Evolutionary conservation across 2,329 filamentous ascomycete genomes (phyloP), one percentile per base, ranked within the genome.

Genomic region (Penicillium sclerotiorum): DNA sequence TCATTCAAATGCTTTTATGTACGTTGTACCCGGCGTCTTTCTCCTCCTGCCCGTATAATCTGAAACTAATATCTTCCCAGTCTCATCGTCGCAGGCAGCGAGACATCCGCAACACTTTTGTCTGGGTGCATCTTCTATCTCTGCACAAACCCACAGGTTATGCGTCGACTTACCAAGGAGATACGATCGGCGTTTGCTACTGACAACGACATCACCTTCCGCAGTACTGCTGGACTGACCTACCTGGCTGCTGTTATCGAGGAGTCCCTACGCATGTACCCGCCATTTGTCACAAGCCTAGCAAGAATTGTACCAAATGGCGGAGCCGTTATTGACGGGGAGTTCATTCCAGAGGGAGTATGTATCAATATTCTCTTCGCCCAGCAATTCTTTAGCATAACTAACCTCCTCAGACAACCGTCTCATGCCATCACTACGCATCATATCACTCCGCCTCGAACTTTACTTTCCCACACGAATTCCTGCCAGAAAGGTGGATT

Each of bases 231-330:
- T 2, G 20, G 45, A 7, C 58, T 79, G 6, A 59, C 65, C 0
- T 80, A 78, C 53, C 63, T 80, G 1, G 67, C 69, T 5, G 78
- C 77, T 4, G 72, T 71, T 47, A 69, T 81, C 33, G 71, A 79
- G 36, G 77, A 81, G 57, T 63, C 72, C 0, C 63, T 80, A 48
- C 72, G 78, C 13, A 63, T 79, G 43, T 72, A 72, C 4, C 76
- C 78, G 3, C 70, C 76, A 0, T 71, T 74, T 1, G 64, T 68
- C 1, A 62, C 63, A 8, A 59, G 51, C 18, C 52, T 63, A 9
- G 46, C 53, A 3, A 60, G 45, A 56, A 61, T 45, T 45, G 67
- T 45, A 46, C 75, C 38, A 55, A 62, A 45, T 54, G 33, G 66
- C 50, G 52, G 71, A 54, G 45, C 68, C 1, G 27, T 52, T 1